Evolutionary conservation across 1,284 basidiomycete genomes (phyloP).

Genomic region (Schizophyllum amplum): DNA sequence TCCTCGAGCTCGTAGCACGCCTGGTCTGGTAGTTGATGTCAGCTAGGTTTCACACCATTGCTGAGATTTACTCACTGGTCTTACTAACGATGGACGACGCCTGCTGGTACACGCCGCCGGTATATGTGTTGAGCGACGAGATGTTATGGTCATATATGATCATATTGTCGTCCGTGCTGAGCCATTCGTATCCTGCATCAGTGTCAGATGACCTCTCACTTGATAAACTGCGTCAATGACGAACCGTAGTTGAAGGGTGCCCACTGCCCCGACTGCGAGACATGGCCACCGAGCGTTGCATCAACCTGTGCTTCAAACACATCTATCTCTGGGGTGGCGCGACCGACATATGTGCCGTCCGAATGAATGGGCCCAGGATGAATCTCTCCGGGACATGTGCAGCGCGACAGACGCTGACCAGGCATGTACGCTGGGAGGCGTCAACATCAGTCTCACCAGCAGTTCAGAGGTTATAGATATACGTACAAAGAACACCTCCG

Average conservation of each 20-base stretch:
- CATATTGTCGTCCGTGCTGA: conserved; percentile 33
- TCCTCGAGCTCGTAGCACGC: conserved; percentile 58
- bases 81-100: conserved; percentile 29
- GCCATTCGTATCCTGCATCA: conserved; percentile 26
- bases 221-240: conserved; percentile 35
- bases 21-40: conserved; percentile 17
- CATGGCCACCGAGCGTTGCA: conserved; percentile 14
- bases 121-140: conserved; percentile 27
- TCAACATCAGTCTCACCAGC: no score
- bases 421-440: conserved; percentile 33
- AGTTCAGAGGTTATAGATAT: no score
- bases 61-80: conserved; percentile 32
- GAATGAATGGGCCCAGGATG: conserved; percentile 56
- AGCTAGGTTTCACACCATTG: neutral
- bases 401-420: conserved; percentile 54
- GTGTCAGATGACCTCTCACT: neutral
- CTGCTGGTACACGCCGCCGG: conserved; percentile 19
- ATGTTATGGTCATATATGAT: conserved; percentile 39
- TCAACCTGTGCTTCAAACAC: conserved; percentile 21
- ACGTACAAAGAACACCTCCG: conserved; percentile 20
- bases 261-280: conserved; percentile 47
- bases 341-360: conserved; percentile 45
- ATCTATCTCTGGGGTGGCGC: conserved; percentile 43
- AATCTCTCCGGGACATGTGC: conserved; percentile 46
- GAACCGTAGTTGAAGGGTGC: conserved; percentile 20